Evolutionary conservation across 305 asterid genomes (phyloP), one percentile per base, ranked within the genome.

Genomic region (Solanum hybrid): DNA sequence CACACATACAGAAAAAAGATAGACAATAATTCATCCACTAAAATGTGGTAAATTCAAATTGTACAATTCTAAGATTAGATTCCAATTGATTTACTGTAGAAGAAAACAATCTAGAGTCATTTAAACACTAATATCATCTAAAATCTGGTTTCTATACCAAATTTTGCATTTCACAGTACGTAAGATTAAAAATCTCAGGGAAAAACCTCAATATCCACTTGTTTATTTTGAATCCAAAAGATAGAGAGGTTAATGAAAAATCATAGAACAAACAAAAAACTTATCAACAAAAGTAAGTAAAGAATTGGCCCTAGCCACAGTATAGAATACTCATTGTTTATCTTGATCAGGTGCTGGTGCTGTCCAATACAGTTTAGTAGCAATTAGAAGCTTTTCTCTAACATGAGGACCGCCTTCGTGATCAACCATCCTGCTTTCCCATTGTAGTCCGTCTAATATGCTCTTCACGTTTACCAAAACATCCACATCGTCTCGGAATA

Each of bases 361-460:
- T 7, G 99, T 96, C 99, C 99, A 96, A 80, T 97, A 97, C 91
- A 92, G 94, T 92, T 97, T 97, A 14, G 94, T 93, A 5, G 99
- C 98, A 91, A 96, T 91, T 31, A 96, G 93, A 73, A 97, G 92
- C 95, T 97, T 97, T 89, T 97, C 95, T 88, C 98, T 94, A 46
- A 94, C 97, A 91, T 92, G 98, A 91, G 99, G 98, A 13, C 98
- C 96, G 1, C 92, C 96, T 95, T 97, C 99, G 89, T 97, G 99
- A 74, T 97, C 99, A 16, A 95, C 95, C 98, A 97, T 93, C 89
- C 93, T 93, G 91, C 95, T 94, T 29, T 96, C 94, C 99, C 99
- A 97, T 91, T 95, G 94, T 33, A 96, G 95, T 79, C 96, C 95
- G 40, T 95, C 98, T 4, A 93, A 93, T 10, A 97, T 89, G 92